Percentiles rank a stretch among this genome's conserved stretches.
Conservation (phyloP, 495 filamentous ascomycete genomes). For the Thozetella sp. region DNA sequence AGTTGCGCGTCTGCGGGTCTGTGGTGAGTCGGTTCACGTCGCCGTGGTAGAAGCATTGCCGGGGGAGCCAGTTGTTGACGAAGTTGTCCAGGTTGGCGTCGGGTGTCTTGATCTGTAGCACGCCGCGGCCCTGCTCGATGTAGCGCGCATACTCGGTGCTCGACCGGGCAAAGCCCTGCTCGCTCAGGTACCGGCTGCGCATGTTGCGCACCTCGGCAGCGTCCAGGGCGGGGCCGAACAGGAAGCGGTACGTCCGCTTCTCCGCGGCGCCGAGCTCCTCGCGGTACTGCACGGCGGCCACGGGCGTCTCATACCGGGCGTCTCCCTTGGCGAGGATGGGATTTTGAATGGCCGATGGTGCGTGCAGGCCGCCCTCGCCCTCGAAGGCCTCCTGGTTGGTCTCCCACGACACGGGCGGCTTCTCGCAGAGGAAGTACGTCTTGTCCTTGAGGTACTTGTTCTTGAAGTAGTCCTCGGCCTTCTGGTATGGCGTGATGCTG, state of each 20-base stretch:
- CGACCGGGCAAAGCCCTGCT: constrained; percentile 43
- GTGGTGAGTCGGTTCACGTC: constrained; percentile 60
- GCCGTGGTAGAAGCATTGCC: constrained; percentile 59
- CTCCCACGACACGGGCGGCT: constrained; percentile 49
- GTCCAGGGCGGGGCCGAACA: constrained; percentile 55
- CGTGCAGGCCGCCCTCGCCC: constrained; percentile 57
- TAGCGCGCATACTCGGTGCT: constrained; percentile 48
- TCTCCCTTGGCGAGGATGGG: constrained; percentile 40
- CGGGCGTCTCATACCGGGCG: constrained; percentile 57
- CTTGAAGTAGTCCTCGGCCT: constrained; percentile 56
- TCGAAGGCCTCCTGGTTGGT: constrained; percentile 52
- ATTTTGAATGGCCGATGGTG: constrained; percentile 40
- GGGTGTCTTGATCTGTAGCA: constrained; percentile 52
- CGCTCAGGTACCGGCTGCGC: constrained; percentile 49
- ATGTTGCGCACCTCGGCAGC: constrained; percentile 49
- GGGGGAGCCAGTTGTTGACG: constrained; percentile 60
- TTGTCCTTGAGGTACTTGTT: constrained; percentile 59
- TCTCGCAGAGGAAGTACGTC: constrained; percentile 59
- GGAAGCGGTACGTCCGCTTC: constrained; percentile 49
- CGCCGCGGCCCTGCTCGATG: constrained; percentile 48
- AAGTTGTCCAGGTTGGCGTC: constrained; percentile 59
- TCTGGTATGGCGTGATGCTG: constrained; percentile 58
- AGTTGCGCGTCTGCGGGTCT: constrained; percentile 60
- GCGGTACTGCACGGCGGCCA: constrained; percentile 54
- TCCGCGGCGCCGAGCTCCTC: constrained; percentile 36